Conservation (phyloP, 164 flowering plant genomes). For the Houttuynia cordata region DNA sequence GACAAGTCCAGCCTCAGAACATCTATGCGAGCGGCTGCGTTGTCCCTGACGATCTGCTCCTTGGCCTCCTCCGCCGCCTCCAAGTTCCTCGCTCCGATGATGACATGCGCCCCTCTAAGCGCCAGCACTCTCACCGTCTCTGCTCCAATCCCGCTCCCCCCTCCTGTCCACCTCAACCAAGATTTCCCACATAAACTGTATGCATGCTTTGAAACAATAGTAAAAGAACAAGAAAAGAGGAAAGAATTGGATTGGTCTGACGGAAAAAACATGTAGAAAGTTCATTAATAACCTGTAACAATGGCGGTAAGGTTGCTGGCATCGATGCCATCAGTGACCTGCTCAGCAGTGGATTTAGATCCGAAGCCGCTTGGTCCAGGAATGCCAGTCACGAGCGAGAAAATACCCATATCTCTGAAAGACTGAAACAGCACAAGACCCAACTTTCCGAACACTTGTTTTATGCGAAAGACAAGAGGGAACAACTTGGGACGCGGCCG, state of each 20-base stretch:
- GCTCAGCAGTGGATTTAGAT: conserved; percentile 75
- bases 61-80: conserved; percentile 72
- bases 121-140: conserved; percentile 90
- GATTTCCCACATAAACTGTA: not conserved
- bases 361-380: conserved; percentile 82
- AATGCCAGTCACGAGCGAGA: conserved; percentile 52
- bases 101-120: conserved; percentile 60
- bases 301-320: conserved; percentile 56
- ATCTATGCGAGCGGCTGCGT: conserved; percentile 39
- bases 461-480: not conserved
- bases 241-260: too few relatives aligned
- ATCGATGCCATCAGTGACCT: conserved; percentile 67
- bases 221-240: not conserved
- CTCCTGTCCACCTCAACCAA: conserved; percentile 34
- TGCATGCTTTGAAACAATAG: not conserved
- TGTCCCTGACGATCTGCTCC: conserved; percentile 38
- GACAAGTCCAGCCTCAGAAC: conserved; percentile 65
- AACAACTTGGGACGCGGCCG: not conserved
- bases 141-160: conserved; percentile 89
- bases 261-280: too few relatives aligned
- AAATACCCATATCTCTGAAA: conserved; percentile 15
- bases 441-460: not conserved
- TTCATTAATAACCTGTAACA: conserved; percentile 41
- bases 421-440: not conserved
- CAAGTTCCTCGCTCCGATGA: conserved; percentile 76